These are phyloP conservation scores for Bremia lactucae DNA, from an alignment of 352 stramenopile species.

Conservation along the genomic window DNA sequence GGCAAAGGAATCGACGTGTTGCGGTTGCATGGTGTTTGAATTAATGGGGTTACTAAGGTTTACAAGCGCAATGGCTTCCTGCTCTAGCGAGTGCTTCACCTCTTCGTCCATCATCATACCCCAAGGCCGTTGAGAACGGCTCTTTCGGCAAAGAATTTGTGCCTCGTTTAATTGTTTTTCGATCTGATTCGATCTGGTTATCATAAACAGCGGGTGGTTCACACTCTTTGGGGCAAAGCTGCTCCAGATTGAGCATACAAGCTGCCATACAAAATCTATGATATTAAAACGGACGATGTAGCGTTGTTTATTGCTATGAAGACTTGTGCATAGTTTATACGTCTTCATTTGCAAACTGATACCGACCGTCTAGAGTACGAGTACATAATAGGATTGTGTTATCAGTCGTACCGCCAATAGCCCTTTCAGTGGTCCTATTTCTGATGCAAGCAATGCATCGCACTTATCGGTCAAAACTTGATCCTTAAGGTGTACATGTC, in stretches of 20 bases:
- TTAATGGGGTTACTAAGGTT: conserved; percentile 37
- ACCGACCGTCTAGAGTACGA: too few species aligned
- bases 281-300: conserved; percentile 6
- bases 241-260: conserved; percentile 5
- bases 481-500: too few species aligned
- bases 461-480: too few species aligned
- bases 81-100: conserved; percentile 32
- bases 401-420: too few species aligned
- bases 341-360: too few species aligned
- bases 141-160: conserved; percentile 6
- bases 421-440: too few species aligned
- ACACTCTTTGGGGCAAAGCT: conserved; percentile 1
- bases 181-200: conserved; percentile 15
- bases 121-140: conserved; percentile 1
- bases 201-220: conserved; percentile 12
- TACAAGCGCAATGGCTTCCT: conserved; percentile 62
- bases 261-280: conserved; percentile 7
- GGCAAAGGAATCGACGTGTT: conserved; percentile 2
- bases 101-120: conserved; percentile 42
- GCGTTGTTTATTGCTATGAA: too few species aligned
- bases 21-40: conserved; percentile 7
- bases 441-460: too few species aligned
- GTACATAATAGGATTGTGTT: too few species aligned
- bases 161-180: conserved; percentile 14
- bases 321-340: too few species aligned